phyloP scores from a whole-genome alignment of 163 green algal species.

The Scenedesmus sp. region DNA sequence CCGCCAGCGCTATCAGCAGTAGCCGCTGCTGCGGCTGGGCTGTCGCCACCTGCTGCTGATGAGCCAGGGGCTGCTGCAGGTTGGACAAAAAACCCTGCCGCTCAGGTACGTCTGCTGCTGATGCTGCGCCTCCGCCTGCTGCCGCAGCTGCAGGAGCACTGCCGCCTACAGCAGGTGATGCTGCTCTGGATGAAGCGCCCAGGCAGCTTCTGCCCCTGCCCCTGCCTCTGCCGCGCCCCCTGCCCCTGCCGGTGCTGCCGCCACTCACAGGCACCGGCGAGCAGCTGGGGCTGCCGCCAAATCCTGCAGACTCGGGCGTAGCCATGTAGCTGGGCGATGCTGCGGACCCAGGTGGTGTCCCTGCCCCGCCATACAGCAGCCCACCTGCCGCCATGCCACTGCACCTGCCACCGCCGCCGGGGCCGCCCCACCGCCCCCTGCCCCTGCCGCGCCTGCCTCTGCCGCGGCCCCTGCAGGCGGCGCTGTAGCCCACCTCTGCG shows the following conservation, averaged over 20 bases:
- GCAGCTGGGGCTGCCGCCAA: not conserved
- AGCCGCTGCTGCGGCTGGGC: not conserved
- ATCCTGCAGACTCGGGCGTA: not conserved
- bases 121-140: not conserved
- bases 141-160: not conserved
- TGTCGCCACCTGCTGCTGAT: not conserved
- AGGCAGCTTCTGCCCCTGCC: conserved; percentile 13
- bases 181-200: not conserved
- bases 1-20: not conserved
- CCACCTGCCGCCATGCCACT: not conserved
- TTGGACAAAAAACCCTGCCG: not conserved
- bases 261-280: not conserved
- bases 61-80: not conserved
- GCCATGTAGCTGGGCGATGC: not conserved
- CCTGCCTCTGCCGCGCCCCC: not conserved
- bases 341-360: not conserved
- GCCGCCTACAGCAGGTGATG: not conserved
- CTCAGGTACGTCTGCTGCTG: not conserved
- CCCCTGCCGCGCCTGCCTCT: not conserved
- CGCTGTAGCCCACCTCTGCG: conserved; percentile 33
- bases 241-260: not conserved
- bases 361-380: not conserved
- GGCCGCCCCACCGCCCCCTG: not conserved
- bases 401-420: not conserved
- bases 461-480: not conserved